A percentile compares a stretch with the other conserved stretches of the same genome.
phyloP scores from a whole-genome alignment of 495 filamentous ascomycete genomes.

The Cryomyces antarcticus region DNA sequence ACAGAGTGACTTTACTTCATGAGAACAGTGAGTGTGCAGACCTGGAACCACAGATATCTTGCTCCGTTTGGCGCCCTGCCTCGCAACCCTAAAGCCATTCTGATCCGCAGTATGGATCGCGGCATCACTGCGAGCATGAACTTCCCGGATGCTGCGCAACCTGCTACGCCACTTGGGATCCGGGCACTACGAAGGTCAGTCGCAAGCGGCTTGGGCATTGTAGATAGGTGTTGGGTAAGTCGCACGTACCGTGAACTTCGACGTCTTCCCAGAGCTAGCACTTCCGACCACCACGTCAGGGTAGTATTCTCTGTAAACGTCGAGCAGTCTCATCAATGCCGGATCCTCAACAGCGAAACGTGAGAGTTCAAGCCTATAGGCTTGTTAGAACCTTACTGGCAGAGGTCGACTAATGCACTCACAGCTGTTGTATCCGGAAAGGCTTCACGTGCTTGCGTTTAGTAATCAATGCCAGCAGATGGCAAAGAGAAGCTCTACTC shows the following conservation, averaged over 20 bases:
- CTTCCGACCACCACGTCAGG: conserved; percentile 71
- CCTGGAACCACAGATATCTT: conserved; percentile 34
- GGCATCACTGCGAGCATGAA: conserved; percentile 8
- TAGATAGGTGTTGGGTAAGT: no score
- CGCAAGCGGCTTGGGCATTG: no score
- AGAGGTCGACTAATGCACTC: conserved; percentile 20
- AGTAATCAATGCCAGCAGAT: conserved; percentile 67
- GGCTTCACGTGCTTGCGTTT: conserved; percentile 74
- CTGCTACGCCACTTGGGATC: conserved; percentile 58
- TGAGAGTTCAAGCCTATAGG: conserved; percentile 34
- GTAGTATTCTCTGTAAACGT: conserved; percentile 74
- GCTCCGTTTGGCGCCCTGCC: conserved; percentile 24
- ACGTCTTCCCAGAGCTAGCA: conserved; percentile 20
- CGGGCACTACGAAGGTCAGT: conserved; percentile 33
- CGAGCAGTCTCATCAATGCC: conserved; percentile 54
- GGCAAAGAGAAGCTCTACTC: conserved; percentile 42
- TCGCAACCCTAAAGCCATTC: conserved; percentile 31
- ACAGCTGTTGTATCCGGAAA: conserved; percentile 66
- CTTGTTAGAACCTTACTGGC: no score
- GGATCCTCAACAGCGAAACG: conserved; percentile 48
- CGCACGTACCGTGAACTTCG: conserved; percentile 19
- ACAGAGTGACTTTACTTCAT: conserved; percentile 26
- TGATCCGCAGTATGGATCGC: conserved; percentile 6
- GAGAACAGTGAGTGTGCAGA: conserved; percentile 54
- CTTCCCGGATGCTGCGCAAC: conserved; percentile 35